Conservation (phyloP, 352 stramenopile species). For the Phytopythium sindhum region DNA sequence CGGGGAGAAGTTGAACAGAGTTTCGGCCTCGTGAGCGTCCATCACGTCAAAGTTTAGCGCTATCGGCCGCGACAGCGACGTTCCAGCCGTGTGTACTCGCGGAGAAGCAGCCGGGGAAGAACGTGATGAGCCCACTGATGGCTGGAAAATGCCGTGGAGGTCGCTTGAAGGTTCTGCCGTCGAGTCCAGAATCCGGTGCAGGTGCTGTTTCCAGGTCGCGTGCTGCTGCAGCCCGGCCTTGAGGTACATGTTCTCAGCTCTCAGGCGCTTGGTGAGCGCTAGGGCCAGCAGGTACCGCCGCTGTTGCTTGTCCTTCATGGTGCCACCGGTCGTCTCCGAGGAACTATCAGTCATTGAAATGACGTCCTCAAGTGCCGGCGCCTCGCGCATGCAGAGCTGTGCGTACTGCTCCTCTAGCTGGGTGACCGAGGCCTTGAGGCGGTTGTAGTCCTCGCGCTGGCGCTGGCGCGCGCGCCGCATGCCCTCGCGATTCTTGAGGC, state of each 20-base stretch:
- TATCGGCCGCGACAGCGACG: too few species aligned
- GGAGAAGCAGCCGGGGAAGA: too few species aligned
- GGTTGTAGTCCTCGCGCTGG: constrained; percentile 20
- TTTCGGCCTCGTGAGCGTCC: constrained; percentile 22
- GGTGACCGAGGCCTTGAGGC: constrained; percentile 19
- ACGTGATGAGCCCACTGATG: too few species aligned
- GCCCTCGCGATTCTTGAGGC: constrained; percentile 30
- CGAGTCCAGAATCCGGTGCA: constrained; percentile 28
- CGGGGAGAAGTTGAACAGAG: constrained; percentile 29
- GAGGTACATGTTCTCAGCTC: constrained; percentile 41
- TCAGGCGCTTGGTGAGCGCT: constrained; percentile 14
- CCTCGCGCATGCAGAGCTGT: constrained; percentile 13
- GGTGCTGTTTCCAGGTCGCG: constrained; percentile 23
- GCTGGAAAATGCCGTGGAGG: too few species aligned
- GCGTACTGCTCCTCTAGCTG: constrained; percentile 26
- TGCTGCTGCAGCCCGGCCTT: constrained; percentile 35
- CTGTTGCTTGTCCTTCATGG: constrained; percentile 1
- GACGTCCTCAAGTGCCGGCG: constrained; percentile 2
- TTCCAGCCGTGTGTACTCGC: too few species aligned
- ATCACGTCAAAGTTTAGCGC: constrained; percentile 11
- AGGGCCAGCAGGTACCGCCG: not conserved
- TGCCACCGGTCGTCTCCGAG: too few species aligned
- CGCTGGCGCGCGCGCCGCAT: constrained; percentile 28
- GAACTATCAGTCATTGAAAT: not conserved
- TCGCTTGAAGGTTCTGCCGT: constrained; percentile 2